Evolutionary conservation across 169 alveolate species (phyloP).

Genomic region (Plasmodium vivax): DNA sequence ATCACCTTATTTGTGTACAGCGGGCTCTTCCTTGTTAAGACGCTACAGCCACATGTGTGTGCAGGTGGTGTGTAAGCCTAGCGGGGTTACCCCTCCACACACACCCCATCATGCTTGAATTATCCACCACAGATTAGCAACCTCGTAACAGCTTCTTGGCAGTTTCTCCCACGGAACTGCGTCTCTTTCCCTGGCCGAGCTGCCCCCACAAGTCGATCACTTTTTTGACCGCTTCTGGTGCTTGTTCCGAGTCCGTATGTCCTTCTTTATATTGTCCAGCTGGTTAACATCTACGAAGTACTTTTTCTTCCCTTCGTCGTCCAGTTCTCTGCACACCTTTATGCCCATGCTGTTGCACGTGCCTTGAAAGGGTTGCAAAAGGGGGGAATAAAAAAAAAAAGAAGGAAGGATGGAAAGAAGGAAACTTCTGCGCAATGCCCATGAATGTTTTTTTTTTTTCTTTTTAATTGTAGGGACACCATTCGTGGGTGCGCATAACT

Average conservation of each 20-base stretch:
- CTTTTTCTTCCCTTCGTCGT: constrained; percentile 86
- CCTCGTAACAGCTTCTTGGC: not conserved
- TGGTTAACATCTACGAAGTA: constrained; percentile 85
- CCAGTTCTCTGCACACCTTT: constrained; percentile 81
- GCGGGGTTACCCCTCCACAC: constrained; percentile 10
- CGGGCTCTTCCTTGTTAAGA: not conserved
- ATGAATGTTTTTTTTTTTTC: not conserved
- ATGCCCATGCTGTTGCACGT: constrained; percentile 87
- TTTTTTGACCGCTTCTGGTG: constrained; percentile 63
- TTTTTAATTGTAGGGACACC: not conserved
- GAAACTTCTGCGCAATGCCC: not conserved
- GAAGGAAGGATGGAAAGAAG: not conserved
- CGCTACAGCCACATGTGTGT: not conserved
- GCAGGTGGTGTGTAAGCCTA: not conserved
- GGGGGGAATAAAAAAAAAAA: not conserved
- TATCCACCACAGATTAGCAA: not conserved
- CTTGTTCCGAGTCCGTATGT: constrained; percentile 79
- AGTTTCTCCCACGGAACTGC: not conserved
- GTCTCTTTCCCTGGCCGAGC: constrained; percentile 32
- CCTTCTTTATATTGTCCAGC: constrained; percentile 86
- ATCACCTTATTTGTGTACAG: not conserved
- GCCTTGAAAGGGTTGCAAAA: constrained; percentile 46
- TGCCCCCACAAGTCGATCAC: not conserved
- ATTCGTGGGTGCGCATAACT: not conserved
- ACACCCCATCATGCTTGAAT: not conserved